Conservation (phyloP, 2,329 filamentous ascomycete species). For the Xylariomycetidae sp. region DNA sequence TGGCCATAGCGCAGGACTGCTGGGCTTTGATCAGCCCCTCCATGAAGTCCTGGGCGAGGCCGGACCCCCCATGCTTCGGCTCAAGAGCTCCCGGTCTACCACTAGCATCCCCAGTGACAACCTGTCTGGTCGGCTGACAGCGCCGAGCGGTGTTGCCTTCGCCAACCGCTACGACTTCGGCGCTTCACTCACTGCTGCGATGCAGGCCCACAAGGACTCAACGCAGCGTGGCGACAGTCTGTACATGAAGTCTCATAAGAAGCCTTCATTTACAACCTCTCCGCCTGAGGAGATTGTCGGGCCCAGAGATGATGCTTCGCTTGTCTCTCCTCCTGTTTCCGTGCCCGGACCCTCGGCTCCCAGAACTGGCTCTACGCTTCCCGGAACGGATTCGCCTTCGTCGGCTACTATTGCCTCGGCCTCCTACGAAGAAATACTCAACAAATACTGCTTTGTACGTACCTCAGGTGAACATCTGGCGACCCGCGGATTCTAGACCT, state of each 20-base stretch:
- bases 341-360: slow-evolving; percentile 3
- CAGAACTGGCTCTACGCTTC: slow-evolving; percentile 14
- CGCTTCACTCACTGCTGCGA: slow-evolving; percentile 80
- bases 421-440: slow-evolving; percentile 93
- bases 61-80: slow-evolving; percentile 51
- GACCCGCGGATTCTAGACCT: slow-evolving; percentile 11
- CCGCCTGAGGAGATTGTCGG: slow-evolving; percentile 9
- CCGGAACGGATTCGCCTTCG: slow-evolving; percentile 45
- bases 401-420: slow-evolving; percentile 63
- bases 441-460: slow-evolving; percentile 99
- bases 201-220: slow-evolving; percentile 64
- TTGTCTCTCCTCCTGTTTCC: slow-evolving; percentile 3
- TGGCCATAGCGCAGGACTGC: slow-evolving; percentile 50
- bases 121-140: slow-evolving; percentile 42
- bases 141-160: slow-evolving; percentile 67
- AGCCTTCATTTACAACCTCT: slow-evolving; percentile 21
- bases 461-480: slow-evolving; percentile 30
- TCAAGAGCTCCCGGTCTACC: slow-evolving; percentile 64
- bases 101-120: slow-evolving; percentile 59
- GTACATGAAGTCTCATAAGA: slow-evolving; percentile 48
- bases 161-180: slow-evolving; percentile 94
- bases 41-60: slow-evolving; percentile 60
- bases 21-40: slow-evolving; percentile 52
- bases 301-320: slow-evolving; percentile 2
- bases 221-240: slow-evolving; percentile 47